Base-by-base conservation (phyloP, 2,329 filamentous ascomycete genomes). In the Cadophora luteo-olivacea region DNA sequence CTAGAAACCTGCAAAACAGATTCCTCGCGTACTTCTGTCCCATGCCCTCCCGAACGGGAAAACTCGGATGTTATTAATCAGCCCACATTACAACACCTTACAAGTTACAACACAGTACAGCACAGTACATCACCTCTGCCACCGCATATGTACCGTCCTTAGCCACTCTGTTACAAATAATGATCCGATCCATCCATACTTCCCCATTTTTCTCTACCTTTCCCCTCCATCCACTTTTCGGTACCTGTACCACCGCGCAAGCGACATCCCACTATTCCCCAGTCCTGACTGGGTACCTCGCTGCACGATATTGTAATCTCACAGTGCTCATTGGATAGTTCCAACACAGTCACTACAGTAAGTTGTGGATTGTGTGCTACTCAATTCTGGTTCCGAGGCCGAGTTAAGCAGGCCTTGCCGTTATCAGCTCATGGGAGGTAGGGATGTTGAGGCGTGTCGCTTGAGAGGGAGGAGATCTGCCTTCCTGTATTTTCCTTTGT, bases 11-110 rank as follows among this genome's bases (percentile, higher is more conserved):
- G 36, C 36, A 38, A 38, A 38, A 38, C 36, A 11, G 36, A 38
- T 9, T 38, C 9, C 36, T 38, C 36, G 36, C 36, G 36, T 38
- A 38, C 7, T 19, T 16, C 19, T 5, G 8, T 38, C 9, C 9
- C 36, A 14, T 45, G 16, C 57, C 33, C 45, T 63, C 65, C 36
- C 16, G 24, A 25, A 11, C 60, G 60, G 45, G 60, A 19, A 24
- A 62, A 49, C 38, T 49, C 41, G 45, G 60, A 19, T 5, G 24
- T 62, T 48, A 62, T 51, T 48, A 33, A 62, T 62, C 60, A 51
- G 60, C 24, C 60, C 60, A 62, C 60, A 4, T 16, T n/a, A 29
- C 58, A 19, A 19, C 38, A 45, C 58, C 29, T 4, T 29, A 38
- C 36, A 38, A 19, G 29, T 4, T 29, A 38, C 36, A 38, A 19